Evolutionary conservation across 1,284 basidiomycete genomes (phyloP).

Genomic region (Irpex sp.): DNA sequence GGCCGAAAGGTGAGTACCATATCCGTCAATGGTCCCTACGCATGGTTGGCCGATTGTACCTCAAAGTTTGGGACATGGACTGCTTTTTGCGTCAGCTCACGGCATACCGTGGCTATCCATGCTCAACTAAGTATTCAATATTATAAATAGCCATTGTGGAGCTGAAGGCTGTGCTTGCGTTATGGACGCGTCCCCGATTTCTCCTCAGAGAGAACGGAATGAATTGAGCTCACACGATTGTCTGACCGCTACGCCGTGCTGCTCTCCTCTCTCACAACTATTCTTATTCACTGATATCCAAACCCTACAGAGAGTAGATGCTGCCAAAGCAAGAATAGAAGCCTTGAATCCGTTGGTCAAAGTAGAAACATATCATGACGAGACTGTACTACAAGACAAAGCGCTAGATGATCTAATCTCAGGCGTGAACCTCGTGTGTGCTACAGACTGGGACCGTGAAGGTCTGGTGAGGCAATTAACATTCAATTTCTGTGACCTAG

Average conservation of each 20-base stretch:
- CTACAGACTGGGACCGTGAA: conserved; percentile 71
- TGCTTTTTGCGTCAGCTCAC: neutral
- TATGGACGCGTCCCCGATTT: neutral
- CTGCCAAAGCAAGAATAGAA: conserved; percentile 80
- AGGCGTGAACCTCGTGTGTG: conserved; percentile 77
- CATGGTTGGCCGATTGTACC: neutral
- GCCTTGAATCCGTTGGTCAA: conserved; percentile 90
- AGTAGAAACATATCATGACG: conserved; percentile 62
- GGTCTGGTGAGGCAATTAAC: conserved; percentile 54
- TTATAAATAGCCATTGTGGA: neutral
- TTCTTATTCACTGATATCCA: neutral
- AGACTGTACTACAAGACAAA: conserved; percentile 46
- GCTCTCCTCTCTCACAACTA: neutral
- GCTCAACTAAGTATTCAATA: neutral
- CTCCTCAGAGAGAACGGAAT: neutral
- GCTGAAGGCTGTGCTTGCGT: neutral
- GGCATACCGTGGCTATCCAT: neutral
- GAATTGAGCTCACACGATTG: neutral
- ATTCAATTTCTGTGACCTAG: conserved; percentile 13
- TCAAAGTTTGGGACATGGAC: neutral
- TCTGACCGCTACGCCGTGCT: too few relatives aligned
- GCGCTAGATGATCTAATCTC: conserved; percentile 58
- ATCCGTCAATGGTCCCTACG: neutral
- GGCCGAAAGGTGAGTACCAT: conserved; percentile 70
- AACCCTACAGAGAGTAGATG: conserved; percentile 69